These are phyloP conservation scores for Choiromyces venosus DNA, from an alignment of 495 filamentous ascomycete species.

Conservation along the genomic window DNA sequence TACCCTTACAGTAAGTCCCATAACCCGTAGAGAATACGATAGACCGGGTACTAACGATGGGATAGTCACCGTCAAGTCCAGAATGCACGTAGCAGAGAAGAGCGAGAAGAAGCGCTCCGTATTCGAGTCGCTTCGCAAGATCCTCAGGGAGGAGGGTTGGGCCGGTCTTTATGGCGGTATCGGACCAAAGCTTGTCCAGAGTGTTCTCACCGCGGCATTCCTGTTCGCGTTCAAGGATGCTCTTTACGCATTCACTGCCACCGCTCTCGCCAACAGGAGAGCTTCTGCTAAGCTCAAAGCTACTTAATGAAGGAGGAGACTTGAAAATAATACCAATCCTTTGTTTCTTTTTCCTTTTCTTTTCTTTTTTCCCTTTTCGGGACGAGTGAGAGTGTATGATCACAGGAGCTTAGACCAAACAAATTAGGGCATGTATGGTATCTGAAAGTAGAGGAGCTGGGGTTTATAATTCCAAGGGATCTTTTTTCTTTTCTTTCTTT, in stretches of 20 bases:
- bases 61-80: constrained; percentile 73
- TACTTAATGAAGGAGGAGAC: constrained; percentile 14
- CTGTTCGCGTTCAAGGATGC: constrained; percentile 98
- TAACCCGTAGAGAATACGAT: not conserved
- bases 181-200: constrained; percentile 91
- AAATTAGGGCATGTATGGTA: not conserved
- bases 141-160: constrained; percentile 83
- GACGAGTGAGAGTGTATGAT: constrained; percentile 32
- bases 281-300: constrained; percentile 44
- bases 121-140: constrained; percentile 64
- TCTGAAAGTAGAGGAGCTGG: not conserved
- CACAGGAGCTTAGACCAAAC: not conserved
- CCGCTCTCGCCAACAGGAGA: constrained; percentile 48
- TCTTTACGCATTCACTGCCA: constrained; percentile 59
- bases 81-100: constrained; percentile 83
- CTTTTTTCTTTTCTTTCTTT: not conserved
- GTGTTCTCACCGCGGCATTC: constrained; percentile 91
- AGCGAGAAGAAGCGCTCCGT: constrained; percentile 61
- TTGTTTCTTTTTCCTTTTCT: not conserved
- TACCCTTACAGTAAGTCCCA: constrained; percentile 75
- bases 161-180: constrained; percentile 93
- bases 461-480: not conserved
- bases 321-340: not conserved
- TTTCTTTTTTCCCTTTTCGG: not conserved
- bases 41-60: not conserved